Conservation (phyloP, 2,329 filamentous ascomycete species). For the Diplodia corticola region DNA sequence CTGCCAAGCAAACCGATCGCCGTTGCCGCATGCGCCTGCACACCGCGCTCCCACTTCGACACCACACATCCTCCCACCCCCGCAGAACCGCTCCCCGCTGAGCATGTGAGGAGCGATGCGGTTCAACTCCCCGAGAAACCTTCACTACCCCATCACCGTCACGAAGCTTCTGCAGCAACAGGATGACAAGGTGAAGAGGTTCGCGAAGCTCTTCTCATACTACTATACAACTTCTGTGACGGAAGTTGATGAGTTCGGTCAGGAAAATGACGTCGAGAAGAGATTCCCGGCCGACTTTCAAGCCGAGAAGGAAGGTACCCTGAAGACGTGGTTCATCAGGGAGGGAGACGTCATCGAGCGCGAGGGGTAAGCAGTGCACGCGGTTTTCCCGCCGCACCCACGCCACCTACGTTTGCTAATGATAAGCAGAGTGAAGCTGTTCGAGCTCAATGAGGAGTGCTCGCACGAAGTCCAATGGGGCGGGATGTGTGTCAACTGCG, state of each 20-base stretch:
- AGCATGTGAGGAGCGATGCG: constrained; percentile 45
- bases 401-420: constrained; percentile 17
- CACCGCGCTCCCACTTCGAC: constrained; percentile 1
- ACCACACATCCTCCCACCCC: neutral
- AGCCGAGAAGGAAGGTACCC: constrained; percentile 76
- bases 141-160: constrained; percentile 93
- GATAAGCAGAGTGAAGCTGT: constrained; percentile 53
- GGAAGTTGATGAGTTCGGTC: constrained; percentile 69
- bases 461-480: constrained; percentile 88
- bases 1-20: constrained; percentile 14
- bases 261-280: constrained; percentile 67
- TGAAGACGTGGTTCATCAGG: constrained; percentile 74
- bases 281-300: constrained; percentile 78
- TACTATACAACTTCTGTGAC: constrained; percentile 74
- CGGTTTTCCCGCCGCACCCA: neutral
- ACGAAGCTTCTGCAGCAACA: constrained; percentile 76
- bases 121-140: constrained; percentile 51
- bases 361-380: constrained; percentile 13
- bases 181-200: constrained; percentile 72
- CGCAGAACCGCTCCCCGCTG: constrained; percentile 28
- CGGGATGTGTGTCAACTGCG: constrained; percentile 87
- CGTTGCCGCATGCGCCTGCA: constrained; percentile 17
- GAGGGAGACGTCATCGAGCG: constrained; percentile 56
- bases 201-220: constrained; percentile 82
- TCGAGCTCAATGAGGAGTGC: constrained; percentile 87